Evolutionary conservation across 2,329 filamentous ascomycete genomes (phyloP), one percentile per base, ranked within the genome.

Genomic region (Aspergillus vadensis): DNA sequence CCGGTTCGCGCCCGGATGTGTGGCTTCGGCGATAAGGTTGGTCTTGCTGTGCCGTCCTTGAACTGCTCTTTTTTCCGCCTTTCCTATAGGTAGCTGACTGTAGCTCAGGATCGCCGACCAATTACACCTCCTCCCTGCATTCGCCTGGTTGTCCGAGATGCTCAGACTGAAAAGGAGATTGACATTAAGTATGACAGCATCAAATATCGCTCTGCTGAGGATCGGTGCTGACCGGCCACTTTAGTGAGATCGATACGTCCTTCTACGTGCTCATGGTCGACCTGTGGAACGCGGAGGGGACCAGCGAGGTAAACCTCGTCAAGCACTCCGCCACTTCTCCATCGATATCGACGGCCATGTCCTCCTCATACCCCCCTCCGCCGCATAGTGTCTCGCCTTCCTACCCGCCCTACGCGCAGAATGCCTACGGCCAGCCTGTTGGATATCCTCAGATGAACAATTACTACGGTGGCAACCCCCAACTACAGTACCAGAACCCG

Each of bases 51-150:
- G 41, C 54, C 19, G 14, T 9, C 27, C 27, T 44, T 47, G 12
- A 30, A 4, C 41, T 14, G n/a, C 27, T 30, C 38, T 14, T 25
- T 41, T 55, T 15, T 12, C n/a, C n/a, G 7, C 14, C 12, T 9
- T 27, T 19, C 3, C 44, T 4, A 9, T 17, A n/a, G 15, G 15
- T 27, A 32, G 47, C 47, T 50, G 25, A 50, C 47, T 19, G 7
- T 25, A 27, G 23, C 47, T 30, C 61, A 96, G 91, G 95, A 99
- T 76, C 91, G 95, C 66, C 86, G 95, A 65, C 95, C 95, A 25
- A 97, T 99, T 69, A 98, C 95, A 27, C 94, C 95, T 14, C 95
- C 95, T 21, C 94, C 95, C 3, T 97, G 94, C 76, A 90, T 98
- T 55, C 86, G 90, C 65, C 85, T 98, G 12, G 83, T 95, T 41